phyloP scores from a whole-genome alignment of 331 rosid species.

The Pyracantha coccinea region DNA sequence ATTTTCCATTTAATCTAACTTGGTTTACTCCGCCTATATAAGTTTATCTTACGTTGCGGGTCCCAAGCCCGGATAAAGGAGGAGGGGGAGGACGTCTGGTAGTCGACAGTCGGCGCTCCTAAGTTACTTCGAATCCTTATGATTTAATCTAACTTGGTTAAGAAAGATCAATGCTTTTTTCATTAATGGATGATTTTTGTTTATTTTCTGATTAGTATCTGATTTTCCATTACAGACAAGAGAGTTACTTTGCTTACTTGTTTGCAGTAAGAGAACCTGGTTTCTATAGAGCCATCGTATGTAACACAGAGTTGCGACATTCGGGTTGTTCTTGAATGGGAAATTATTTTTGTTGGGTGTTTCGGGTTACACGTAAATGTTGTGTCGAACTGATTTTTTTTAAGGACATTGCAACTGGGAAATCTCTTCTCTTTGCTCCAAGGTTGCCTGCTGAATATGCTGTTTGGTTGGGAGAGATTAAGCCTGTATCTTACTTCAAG shows the following conservation, averaged over 20 bases:
- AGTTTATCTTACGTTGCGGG: too few species aligned
- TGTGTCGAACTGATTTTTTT: neutral
- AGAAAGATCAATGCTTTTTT: neutral
- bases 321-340: neutral
- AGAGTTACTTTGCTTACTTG: constrained; percentile 90
- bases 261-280: constrained; percentile 86
- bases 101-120: too few species aligned
- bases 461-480: constrained; percentile 85
- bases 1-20: neutral
- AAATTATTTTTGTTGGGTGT: too few species aligned
- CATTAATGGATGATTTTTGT: neutral
- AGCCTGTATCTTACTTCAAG: constrained; percentile 51
- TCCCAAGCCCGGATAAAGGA: too few species aligned
- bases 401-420: constrained; percentile 68
- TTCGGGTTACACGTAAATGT: too few species aligned
- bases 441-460: constrained; percentile 79
- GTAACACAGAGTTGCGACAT: constrained; percentile 20
- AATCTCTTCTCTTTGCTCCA: constrained; percentile 67
- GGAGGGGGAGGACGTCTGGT: too few species aligned
- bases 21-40: too few species aligned
- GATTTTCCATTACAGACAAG: constrained; percentile 40
- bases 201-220: neutral
- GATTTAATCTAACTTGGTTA: neutral
- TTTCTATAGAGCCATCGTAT: constrained; percentile 76
- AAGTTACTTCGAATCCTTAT: too few species aligned